Evolutionary conservation across 805 yeast species (phyloP), one percentile per base, ranked within the genome.

Genomic region (Metschnikowia kofuensis): DNA sequence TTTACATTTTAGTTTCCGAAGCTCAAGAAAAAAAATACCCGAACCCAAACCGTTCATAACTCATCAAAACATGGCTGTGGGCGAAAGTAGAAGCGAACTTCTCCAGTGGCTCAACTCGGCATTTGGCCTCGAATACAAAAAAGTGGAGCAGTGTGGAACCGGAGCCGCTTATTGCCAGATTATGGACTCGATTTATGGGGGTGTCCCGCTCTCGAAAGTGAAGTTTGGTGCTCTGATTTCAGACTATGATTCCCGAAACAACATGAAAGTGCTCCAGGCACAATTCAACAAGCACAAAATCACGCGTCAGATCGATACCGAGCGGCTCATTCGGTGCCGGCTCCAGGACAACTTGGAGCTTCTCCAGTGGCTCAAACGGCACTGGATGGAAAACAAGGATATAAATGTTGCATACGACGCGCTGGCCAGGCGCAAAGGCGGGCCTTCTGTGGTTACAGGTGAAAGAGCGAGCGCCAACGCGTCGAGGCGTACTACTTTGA

Each of bases 141-240:
- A 87, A 63, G 85, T 94, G 1, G 99, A 94, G 63, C 91, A 91
- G 66, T 85, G 97, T 63, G 99, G 99, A 14, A 81, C 87, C 2
- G 99, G 99, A 2, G 97, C 97, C 1, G 92, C 89, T 0, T 92
- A 89, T 64, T 90, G 97, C 66, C 97, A 91, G 70, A 78, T 94
- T 36, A 76, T 92, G 73, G 97, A 94, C 66, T 81, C 90, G 7
- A 83, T 94, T 15, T 87, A 76, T 59, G 83, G 85, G 9, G 96
- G 89, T 57, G 77, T 94, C 15, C 94, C 97, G 1, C 79, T 92
- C 85, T 61, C 70, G 42, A 81, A 84, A 57, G 95, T 92, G 46
- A 84, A 81, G 59, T 89, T 85, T 63, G 79, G 83, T 50, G 42
- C 49, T 36, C 83, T 86, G 10, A 72, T 76, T 13, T 75, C 80